Evolutionary conservation across 2,329 filamentous ascomycete species (phyloP).

Genomic region (Arthrobotrys sinensis): DNA sequence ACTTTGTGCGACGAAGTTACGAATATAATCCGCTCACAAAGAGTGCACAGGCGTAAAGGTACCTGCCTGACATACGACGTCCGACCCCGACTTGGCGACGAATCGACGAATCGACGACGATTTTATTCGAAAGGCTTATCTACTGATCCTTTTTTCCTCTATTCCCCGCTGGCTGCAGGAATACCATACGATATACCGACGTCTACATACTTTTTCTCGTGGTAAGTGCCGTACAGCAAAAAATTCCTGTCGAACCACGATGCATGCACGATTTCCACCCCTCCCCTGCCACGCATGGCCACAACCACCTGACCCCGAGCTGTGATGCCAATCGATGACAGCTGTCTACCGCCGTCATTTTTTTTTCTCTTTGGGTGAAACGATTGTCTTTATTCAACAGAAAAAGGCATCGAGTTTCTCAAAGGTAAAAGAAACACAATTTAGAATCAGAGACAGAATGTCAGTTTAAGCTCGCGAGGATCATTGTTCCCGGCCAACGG

Average conservation of each 20-base stretch:
- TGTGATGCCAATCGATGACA: not conserved
- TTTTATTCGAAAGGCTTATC: not conserved
- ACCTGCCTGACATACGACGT: slow-evolving; percentile 31
- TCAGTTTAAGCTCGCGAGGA: slow-evolving; percentile 47
- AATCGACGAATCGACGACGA: slow-evolving; percentile 5
- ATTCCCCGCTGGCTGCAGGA: not conserved
- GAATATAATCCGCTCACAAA: slow-evolving; percentile 32
- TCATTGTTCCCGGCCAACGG: slow-evolving; percentile 38
- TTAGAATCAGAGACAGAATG: slow-evolving; percentile 18
- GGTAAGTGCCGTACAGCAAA: slow-evolving; percentile 1
- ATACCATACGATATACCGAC: not conserved
- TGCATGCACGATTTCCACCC: slow-evolving; percentile 25
- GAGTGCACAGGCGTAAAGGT: slow-evolving; percentile 3
- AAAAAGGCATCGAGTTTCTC: not conserved
- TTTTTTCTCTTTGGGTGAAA: not conserved
- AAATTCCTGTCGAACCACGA: slow-evolving; percentile 31
- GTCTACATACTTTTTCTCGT: not conserved
- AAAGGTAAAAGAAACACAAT: not conserved
- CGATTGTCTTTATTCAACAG: slow-evolving; percentile 1
- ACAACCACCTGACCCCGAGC: slow-evolving; percentile 38
- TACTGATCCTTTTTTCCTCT: not conserved
- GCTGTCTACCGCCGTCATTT: slow-evolving; percentile 6
- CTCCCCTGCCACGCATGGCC: slow-evolving; percentile 48
- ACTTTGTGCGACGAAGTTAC: slow-evolving; percentile 57
- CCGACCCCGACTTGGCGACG: slow-evolving; percentile 18